phyloP scores from a whole-genome alignment of 2,329 filamentous ascomycete genomes.

The Cercospora citrullina region DNA sequence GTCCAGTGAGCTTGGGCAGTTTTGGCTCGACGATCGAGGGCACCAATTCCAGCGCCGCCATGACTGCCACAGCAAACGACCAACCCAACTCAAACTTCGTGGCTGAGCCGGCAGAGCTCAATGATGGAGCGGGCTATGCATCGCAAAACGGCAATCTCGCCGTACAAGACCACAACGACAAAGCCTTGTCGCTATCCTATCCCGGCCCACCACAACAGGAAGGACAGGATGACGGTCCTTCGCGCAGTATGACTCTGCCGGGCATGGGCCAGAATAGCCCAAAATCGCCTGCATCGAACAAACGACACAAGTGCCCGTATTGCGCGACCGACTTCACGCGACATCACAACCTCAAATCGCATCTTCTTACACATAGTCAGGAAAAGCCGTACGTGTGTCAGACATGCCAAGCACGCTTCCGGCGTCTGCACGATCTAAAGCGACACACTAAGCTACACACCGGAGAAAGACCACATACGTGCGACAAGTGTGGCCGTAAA shows the following conservation, averaged over 20 bases:
- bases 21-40: conserved; percentile 54
- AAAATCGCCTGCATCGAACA: conserved; percentile 64
- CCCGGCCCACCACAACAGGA: conserved; percentile 55
- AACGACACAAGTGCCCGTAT: conserved; percentile 95
- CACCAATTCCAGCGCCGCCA: conserved; percentile 38
- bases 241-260: conserved; percentile 59
- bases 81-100: conserved; percentile 39
- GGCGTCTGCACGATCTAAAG: conserved; percentile 91
- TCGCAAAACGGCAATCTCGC: conserved; percentile 27
- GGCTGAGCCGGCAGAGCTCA: conserved; percentile 39
- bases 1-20: conserved; percentile 55
- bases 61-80: conserved; percentile 54
- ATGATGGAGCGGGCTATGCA: conserved; percentile 41
- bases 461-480: conserved; percentile 91
- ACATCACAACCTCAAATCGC: conserved; percentile 96
- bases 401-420: conserved; percentile 89
- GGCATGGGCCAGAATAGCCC: conserved; percentile 53
- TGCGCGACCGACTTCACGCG: conserved; percentile 96
- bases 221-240: conserved; percentile 55
- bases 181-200: conserved; percentile 64
- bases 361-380: conserved; percentile 94
- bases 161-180: conserved; percentile 44
- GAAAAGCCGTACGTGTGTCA: conserved; percentile 96
- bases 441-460: conserved; percentile 95
- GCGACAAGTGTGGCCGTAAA: conserved; percentile 88